A percentile compares a stretch with the other conserved stretches of the same genome.
phyloP scores from a whole-genome alignment of 768 basidiomycete species.

The Macrolepiota fuliginosa region DNA sequence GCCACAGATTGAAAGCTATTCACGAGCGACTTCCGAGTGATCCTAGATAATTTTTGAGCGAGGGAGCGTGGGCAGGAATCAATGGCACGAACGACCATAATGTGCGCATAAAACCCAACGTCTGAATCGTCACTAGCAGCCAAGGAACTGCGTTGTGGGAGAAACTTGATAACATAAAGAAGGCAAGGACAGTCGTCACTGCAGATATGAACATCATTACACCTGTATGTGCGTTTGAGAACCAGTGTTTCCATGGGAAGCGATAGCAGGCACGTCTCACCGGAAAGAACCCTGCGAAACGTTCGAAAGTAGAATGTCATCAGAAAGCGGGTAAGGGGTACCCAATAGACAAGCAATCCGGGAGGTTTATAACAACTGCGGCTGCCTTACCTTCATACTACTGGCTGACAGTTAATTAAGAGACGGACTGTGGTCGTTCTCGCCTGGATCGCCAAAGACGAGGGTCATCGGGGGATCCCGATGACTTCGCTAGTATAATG shows the following conservation, averaged over 20 bases:
- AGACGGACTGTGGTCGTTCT: neutral
- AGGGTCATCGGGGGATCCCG: neutral
- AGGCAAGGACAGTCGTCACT: constrained; percentile 30
- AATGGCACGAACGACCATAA: constrained; percentile 33
- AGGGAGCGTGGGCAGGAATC: neutral
- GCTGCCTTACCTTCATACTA: neutral
- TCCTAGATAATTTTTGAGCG: constrained; percentile 21
- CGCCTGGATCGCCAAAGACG: neutral
- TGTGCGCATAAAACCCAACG: constrained; percentile 26
- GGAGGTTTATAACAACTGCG: neutral
- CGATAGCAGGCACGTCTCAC: constrained; percentile 18
- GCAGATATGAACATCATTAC: constrained; percentile 33
- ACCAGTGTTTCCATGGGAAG: neutral
- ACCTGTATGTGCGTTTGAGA: constrained; percentile 19
- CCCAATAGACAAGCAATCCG: neutral
- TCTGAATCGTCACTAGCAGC: constrained; percentile 36
- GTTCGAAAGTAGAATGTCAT: constrained; percentile 44
- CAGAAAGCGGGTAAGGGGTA: neutral
- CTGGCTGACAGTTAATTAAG: neutral
- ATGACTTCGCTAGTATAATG: neutral
- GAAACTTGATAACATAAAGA: constrained; percentile 31
- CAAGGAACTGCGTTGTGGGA: constrained; percentile 35
- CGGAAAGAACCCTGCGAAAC: constrained; percentile 39
- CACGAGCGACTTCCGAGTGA: constrained; percentile 25
- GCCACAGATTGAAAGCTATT: constrained; percentile 43